These are phyloP conservation scores for Avena eriantha DNA, from an alignment of 176 grass and related monocot genomes.

Conservation along the genomic window DNA sequence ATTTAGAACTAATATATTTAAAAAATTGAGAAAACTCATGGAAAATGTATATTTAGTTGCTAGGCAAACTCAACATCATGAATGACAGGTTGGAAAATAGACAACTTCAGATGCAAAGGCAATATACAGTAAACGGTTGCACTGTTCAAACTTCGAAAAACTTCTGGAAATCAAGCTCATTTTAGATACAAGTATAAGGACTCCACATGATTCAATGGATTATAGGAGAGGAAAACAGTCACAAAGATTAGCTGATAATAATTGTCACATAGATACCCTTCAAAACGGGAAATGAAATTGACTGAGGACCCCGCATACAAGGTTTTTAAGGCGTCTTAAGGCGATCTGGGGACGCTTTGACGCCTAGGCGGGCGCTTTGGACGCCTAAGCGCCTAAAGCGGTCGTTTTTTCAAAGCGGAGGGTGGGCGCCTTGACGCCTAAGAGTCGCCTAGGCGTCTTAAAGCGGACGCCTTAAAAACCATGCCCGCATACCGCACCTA, in stretches of 20 bases:
- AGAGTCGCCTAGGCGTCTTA: no score
- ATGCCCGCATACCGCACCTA: background rate
- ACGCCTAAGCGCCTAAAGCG: no score
- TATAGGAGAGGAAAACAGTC: background rate
- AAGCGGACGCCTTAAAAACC: no score
- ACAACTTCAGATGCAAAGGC: background rate
- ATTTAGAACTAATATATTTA: no score
- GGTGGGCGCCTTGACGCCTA: no score
- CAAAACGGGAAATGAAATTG: background rate
- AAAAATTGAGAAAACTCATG: background rate
- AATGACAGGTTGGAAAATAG: background rate
- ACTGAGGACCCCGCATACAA: background rate
- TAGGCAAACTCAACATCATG: background rate
- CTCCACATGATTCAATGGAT: background rate
- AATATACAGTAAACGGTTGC: background rate
- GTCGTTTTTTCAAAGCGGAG: no score
- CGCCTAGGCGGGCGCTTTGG: no score
- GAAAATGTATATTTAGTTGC: background rate
- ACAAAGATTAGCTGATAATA: background rate
- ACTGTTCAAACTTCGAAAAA: background rate
- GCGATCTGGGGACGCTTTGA: no score
- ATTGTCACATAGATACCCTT: background rate
- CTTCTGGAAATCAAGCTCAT: background rate
- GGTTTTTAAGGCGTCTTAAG: no score
- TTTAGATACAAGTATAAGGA: background rate